Evolutionary conservation across 106 monocot genomes (phyloP).

Genomic region (Vanilla planifolia): DNA sequence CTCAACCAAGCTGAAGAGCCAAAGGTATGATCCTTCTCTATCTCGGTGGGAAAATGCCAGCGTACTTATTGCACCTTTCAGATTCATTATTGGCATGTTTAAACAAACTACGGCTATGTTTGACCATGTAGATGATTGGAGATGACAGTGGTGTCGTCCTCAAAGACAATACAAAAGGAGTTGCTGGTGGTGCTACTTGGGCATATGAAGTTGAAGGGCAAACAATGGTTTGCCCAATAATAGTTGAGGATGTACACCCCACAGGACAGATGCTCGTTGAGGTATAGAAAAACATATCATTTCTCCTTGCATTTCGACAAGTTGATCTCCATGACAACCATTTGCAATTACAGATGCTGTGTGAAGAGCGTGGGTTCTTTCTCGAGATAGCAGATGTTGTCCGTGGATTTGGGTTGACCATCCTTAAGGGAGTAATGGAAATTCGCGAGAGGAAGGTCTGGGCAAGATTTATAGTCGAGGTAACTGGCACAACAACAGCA

Average conservation of each 20-base stretch:
- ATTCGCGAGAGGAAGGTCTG: constrained; percentile 75
- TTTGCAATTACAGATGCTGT: constrained; percentile 94
- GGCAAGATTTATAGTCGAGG: constrained; percentile 95
- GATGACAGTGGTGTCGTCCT: constrained; percentile 41
- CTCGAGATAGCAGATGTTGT: constrained; percentile 92
- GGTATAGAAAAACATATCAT: too few species aligned
- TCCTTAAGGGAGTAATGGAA: constrained; percentile 93
- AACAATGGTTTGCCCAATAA: constrained; percentile 74
- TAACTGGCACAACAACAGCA: too few species aligned
- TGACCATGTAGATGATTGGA: constrained; percentile 46
- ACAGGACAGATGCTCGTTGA: constrained; percentile 95
- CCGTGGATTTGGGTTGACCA: constrained; percentile 85
- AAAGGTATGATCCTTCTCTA: constrained; percentile 23
- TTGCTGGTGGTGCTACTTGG: constrained; percentile 72
- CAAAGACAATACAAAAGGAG: constrained; percentile 65
- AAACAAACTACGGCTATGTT: too few species aligned
- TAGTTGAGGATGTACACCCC: constrained; percentile 86
- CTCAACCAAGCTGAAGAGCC: constrained; percentile 50
- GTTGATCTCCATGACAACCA: too few species aligned
- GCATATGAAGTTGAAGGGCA: constrained; percentile 88
- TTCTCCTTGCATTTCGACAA: too few species aligned
- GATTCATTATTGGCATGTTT: too few species aligned
- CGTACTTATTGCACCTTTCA: too few species aligned
- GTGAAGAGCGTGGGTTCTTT: constrained; percentile 83
- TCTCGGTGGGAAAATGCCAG: not conserved